These are phyloP conservation scores for Russula dissimulans DNA, from an alignment of 768 basidiomycete genomes.

Conservation along the genomic window DNA sequence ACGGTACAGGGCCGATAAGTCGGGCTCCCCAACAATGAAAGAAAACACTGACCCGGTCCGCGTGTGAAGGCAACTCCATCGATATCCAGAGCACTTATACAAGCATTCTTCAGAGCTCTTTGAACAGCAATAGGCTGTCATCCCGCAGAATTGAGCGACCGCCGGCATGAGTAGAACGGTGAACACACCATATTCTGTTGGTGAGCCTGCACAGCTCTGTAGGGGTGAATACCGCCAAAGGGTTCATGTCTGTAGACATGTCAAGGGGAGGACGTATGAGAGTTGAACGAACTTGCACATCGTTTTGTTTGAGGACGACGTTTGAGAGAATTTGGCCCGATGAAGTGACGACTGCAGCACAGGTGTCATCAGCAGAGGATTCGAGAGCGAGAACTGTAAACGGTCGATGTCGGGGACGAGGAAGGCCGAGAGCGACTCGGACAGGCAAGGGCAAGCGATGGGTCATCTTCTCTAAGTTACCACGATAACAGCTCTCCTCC, in stretches of 20 bases:
- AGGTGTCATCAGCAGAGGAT: constrained; percentile 90
- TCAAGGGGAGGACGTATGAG: background rate
- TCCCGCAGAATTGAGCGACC: background rate
- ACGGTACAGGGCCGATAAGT: background rate
- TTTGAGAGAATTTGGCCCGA: constrained; percentile 66
- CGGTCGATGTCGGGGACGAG: background rate
- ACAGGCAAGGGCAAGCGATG: background rate
- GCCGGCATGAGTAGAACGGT: background rate
- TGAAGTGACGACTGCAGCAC: constrained; percentile 77
- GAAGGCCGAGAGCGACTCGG: background rate
- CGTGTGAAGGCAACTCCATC: constrained; percentile 89
- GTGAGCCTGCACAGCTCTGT: constrained; percentile 69
- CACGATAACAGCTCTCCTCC: too few relatives aligned
- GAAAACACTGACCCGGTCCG: constrained; percentile 53
- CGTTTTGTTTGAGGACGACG: constrained; percentile 76
- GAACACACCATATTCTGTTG: constrained; percentile 60
- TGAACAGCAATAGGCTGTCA: constrained; percentile 63
- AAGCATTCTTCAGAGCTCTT: constrained; percentile 58
- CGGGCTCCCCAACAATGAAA: background rate
- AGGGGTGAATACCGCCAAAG: constrained; percentile 70
- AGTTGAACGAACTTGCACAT: constrained; percentile 35
- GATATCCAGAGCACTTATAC: constrained; percentile 48
- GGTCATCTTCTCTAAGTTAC: background rate
- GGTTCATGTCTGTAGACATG: constrained; percentile 39
- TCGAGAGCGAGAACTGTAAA: constrained; percentile 74